Evolutionary conservation across 371 early-diverging fungal genomes (phyloP).

Genomic region (Umbelopsis sp.): DNA sequence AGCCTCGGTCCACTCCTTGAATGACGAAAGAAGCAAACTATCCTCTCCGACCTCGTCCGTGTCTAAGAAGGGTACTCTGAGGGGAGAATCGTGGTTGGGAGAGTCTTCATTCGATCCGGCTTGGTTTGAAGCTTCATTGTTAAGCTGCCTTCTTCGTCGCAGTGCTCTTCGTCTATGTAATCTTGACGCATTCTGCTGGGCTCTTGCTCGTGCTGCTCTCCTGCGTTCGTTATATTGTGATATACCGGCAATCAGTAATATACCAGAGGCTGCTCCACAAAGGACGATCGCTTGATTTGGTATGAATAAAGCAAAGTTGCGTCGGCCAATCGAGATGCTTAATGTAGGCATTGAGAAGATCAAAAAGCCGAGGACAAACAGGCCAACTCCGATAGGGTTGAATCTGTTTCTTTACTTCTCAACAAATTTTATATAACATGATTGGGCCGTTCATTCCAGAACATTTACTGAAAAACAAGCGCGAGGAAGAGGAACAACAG

Average conservation of each 20-base stretch:
- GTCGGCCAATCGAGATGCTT: conserved; percentile 14
- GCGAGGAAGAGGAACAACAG: conserved; percentile 1
- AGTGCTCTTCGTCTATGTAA: conserved; percentile 39
- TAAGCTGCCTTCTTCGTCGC: conserved; percentile 35
- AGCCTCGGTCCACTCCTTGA: conserved; percentile 46
- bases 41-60: conserved; percentile 38
- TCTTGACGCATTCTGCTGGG: conserved; percentile 5
- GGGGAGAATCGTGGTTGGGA: conserved; percentile 18
- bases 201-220: conserved; percentile 5
- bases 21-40: conserved; percentile 25
- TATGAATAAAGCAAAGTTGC: conserved; percentile 13
- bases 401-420: background rate
- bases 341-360: conserved; percentile 9
- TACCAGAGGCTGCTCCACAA: background rate
- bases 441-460: conserved; percentile 38
- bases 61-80: conserved; percentile 23
- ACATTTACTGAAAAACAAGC: conserved; percentile 30
- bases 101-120: conserved; percentile 5
- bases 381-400: background rate
- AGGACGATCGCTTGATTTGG: conserved; percentile 2
- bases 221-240: conserved; percentile 6
- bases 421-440: background rate
- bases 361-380: background rate
- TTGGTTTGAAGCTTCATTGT: conserved; percentile 16
- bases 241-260: background rate